A percentile compares a stretch with the other conserved stretches of the same genome.
Conservation (phyloP, 192 early-diverging fungal genomes). For the Rhizophagus clarus region DNA sequence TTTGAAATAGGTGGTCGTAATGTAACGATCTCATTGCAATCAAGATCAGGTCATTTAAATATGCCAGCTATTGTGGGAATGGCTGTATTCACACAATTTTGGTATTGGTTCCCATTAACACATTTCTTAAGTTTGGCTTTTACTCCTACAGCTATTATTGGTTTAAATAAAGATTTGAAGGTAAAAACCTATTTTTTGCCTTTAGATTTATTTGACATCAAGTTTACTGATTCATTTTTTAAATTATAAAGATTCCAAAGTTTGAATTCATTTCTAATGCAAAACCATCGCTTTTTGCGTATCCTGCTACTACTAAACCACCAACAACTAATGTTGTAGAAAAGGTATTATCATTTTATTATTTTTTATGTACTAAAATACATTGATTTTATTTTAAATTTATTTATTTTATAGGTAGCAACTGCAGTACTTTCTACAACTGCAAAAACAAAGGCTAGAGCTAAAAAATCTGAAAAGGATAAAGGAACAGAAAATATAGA, state of each 20-base stretch:
- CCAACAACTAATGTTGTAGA: constrained; percentile 78
- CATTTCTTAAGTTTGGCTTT: constrained; percentile 96
- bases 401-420: constrained; percentile 59
- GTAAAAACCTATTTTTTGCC: constrained; percentile 32
- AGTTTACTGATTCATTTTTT: neutral
- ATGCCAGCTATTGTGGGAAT: constrained; percentile 98
- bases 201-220: neutral
- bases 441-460: constrained; percentile 85
- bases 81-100: constrained; percentile 98
- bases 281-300: constrained; percentile 89
- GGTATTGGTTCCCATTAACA: constrained; percentile 99
- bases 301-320: constrained; percentile 85
- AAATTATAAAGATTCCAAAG: constrained; percentile 65
- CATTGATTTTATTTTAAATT: neutral
- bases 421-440: constrained; percentile 97
- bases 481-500: constrained; percentile 59
- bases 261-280: constrained; percentile 85
- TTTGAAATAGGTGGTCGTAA: constrained; percentile 81
- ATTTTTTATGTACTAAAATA: neutral
- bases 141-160: constrained; percentile 94
- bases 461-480: constrained; percentile 78
- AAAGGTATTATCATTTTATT: constrained; percentile 49
- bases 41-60: constrained; percentile 84
- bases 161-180: constrained; percentile 84
- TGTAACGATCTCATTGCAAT: constrained; percentile 90